A percentile compares a stretch with the other conserved stretches of the same genome.
Conservation (phyloP, 1,284 basidiomycete species). For the Boletus semigastroideus region DNA sequence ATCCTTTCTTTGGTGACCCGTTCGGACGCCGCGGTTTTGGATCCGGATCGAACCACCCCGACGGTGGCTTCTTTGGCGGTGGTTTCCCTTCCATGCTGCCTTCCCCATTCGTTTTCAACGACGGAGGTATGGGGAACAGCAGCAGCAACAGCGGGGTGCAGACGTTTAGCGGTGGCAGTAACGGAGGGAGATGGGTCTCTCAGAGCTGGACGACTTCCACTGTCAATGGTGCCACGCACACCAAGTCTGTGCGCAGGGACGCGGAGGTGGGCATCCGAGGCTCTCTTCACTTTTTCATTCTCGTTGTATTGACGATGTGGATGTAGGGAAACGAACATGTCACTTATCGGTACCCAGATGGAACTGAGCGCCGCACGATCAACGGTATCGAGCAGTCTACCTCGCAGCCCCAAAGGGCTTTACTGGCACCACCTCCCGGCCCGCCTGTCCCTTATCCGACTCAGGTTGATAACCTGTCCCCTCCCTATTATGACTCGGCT, state of each 20-base stretch:
- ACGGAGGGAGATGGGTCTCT: conserved; percentile 41
- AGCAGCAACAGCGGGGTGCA: conserved; percentile 11
- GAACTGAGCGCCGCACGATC: conserved; percentile 59
- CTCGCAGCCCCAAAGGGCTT: conserved; percentile 9
- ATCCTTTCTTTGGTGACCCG: conserved; percentile 21
- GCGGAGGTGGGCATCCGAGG: conserved; percentile 43
- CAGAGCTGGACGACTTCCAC: conserved; percentile 54
- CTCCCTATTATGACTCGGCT: conserved; percentile 22
- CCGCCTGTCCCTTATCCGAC: conserved; percentile 1
- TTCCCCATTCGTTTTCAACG: conserved; percentile 11
- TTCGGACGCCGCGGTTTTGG: conserved; percentile 21
- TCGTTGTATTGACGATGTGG: neutral
- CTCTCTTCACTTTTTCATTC: conserved; percentile 10
- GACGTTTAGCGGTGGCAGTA: conserved; percentile 14
- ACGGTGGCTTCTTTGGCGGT: conserved; percentile 17
- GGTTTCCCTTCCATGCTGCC: conserved; percentile 12
- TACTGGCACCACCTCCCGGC: conserved; percentile 7
- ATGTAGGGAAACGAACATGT: conserved; percentile 71
- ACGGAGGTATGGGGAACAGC: conserved; percentile 14
- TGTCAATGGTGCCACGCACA: conserved; percentile 66
- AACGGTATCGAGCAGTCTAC: conserved; percentile 66
- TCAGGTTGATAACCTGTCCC: conserved; percentile 2
- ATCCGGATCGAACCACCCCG: conserved; percentile 27
- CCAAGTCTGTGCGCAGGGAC: conserved; percentile 56
- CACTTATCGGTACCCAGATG: conserved; percentile 61